phyloP scores from a whole-genome alignment of 1,139 yeast genomes.

The Hansenula sp. region DNA sequence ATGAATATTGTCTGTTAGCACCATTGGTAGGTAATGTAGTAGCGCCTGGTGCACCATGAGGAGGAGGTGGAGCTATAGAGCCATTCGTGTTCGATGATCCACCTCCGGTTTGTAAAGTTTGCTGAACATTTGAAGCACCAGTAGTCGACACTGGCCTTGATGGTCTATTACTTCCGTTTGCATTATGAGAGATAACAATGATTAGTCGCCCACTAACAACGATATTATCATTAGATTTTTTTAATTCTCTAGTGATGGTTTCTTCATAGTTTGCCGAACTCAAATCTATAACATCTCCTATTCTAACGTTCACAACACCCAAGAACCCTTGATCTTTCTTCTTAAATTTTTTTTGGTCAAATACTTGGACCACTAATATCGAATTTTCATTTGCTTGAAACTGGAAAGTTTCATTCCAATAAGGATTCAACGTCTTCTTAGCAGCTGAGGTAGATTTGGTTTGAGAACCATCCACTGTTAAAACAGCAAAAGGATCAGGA shows the following conservation, averaged over 20 bases:
- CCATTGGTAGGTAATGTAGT: constrained; percentile 16
- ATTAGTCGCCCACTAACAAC: constrained; percentile 92
- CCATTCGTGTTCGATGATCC: constrained; percentile 10
- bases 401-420: constrained; percentile 92
- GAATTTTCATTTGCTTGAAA: constrained; percentile 80
- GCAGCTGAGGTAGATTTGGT: constrained; percentile 94
- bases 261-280: constrained; percentile 59
- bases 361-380: constrained; percentile 87
- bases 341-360: constrained; percentile 95
- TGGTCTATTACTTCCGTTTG: constrained; percentile 15
- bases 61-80: constrained; percentile 12
- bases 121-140: constrained; percentile 3
- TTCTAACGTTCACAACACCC: constrained; percentile 90
- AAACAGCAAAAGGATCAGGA: constrained; percentile 97
- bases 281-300: constrained; percentile 85
- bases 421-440: constrained; percentile 91
- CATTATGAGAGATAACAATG: constrained; percentile 51
- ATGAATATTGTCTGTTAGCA: constrained; percentile 64
- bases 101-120: constrained; percentile 2
- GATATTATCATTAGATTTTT: constrained; percentile 85
- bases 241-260: constrained; percentile 89
- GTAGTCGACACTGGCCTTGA: constrained; percentile 3
- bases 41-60: constrained; percentile 17
- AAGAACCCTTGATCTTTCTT: constrained; percentile 98
- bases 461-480: constrained; percentile 95